Base-by-base conservation (phyloP, 116 monocot genomes). In the Phalaenopsis hybrid region DNA sequence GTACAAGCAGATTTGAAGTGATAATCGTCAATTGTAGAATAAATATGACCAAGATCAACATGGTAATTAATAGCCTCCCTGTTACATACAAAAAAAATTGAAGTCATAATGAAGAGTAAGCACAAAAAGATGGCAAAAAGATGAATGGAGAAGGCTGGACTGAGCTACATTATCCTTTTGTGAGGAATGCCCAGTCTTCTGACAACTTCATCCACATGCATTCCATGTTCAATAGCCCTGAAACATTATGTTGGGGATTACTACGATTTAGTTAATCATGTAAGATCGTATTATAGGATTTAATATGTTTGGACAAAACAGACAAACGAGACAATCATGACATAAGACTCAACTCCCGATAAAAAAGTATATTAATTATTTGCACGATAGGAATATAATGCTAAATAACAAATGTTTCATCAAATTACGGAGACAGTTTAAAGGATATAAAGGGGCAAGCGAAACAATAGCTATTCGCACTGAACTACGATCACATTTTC, bases 51-150 rank as follows among this genome's bases (percentile, higher is more conserved):
- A 8, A 87, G 74, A 69, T 87, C 87, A 4, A 85, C 87, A 73
- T 87, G 85, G 73, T 90, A 90, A 9, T 85, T 82, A 58, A 90
- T 87, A 50, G 90, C 87, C 77, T 87, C 87, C 87, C 90, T 90
- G 85, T 75, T 67, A n/a, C 78, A 70, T 75, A 51, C 48, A 79
- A 0, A 87, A 31, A 49, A 48, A 41, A 58, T 75, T 12, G 21
- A 43, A 20, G 15, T 8, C 6, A 86, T 21, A 44, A 51, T 18
- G 23, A 17, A 17, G 1, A 28, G 17, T 1, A 34, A 17, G 23
- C 31, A 28, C 1, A 51, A 49, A n/a, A 1, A 52, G 23, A 51
- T 50, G 52, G 25, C 20, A 17, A 15, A 50, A 46, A 41, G 18
- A 46, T 7, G 33, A 74, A 34, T 25, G 49, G 70, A 43, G 58